Evolutionary conservation across 306 rosid genomes (phyloP).

Genomic region (Quercus bicolor): DNA sequence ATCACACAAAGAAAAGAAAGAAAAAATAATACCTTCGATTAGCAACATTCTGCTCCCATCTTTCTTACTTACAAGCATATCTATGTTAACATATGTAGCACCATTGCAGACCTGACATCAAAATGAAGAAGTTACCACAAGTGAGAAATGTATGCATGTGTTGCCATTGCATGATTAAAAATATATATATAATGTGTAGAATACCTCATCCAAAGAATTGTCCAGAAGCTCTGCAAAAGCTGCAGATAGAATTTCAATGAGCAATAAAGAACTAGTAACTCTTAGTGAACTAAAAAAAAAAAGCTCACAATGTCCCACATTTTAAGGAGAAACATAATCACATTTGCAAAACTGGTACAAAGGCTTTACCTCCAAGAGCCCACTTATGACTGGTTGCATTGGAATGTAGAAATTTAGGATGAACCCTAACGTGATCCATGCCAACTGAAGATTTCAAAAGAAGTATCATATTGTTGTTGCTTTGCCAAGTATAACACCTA

Average conservation of each 20-base stretch:
- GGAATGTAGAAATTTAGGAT: constrained; percentile 95
- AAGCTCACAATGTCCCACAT: background rate
- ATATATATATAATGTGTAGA: background rate
- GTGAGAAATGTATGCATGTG: constrained; percentile 9
- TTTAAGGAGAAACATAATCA: constrained; percentile 11
- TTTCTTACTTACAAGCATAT: constrained; percentile 68
- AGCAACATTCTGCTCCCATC: constrained; percentile 70
- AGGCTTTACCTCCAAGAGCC: constrained; percentile 90
- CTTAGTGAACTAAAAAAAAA: constrained; percentile 1
- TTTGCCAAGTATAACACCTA: background rate
- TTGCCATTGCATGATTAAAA: background rate
- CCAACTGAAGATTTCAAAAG: constrained; percentile 64
- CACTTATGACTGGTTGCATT: constrained; percentile 99
- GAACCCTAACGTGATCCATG: constrained; percentile 94
- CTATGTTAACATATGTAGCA: constrained; percentile 80
- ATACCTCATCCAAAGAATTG: constrained; percentile 92
- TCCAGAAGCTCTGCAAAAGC: constrained; percentile 98
- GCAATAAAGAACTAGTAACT: constrained; percentile 10
- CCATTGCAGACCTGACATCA: constrained; percentile 74
- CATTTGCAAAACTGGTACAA: background rate
- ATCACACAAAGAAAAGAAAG: background rate
- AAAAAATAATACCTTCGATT: constrained; percentile 58
- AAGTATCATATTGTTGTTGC: constrained; percentile 12
- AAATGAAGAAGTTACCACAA: constrained; percentile 19
- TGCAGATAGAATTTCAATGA: constrained; percentile 42